phyloP scores from a whole-genome alignment of 768 basidiomycete species.

The Naganishia friedmannii region DNA sequence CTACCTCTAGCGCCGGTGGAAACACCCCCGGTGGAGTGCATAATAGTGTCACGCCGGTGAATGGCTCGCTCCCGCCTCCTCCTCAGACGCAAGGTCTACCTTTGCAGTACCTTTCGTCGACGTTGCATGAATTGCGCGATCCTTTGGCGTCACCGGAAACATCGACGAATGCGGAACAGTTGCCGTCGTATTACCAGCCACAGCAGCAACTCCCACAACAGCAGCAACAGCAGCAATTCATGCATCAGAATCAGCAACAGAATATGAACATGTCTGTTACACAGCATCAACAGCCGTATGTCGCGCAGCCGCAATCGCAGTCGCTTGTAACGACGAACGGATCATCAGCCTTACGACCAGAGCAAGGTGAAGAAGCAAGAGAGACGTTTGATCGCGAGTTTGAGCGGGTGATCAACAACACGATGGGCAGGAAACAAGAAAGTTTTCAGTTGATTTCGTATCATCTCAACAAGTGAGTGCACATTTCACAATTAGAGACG shows the following conservation, averaged over 20 bases:
- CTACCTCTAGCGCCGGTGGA: not conserved
- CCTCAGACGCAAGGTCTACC: not conserved
- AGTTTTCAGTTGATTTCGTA: constrained; percentile 60
- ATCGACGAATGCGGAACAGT: not conserved
- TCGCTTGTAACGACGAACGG: not conserved
- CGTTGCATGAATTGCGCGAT: constrained; percentile 22
- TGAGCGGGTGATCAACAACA: constrained; percentile 4
- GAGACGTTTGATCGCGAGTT: constrained; percentile 29
- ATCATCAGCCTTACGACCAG: not conserved
- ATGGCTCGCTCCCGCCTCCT: no score
- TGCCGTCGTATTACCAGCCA: not conserved
- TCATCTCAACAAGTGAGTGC: constrained; percentile 71
- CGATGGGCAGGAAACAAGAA: constrained; percentile 29
- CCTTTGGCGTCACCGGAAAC: constrained; percentile 20
- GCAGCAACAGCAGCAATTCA: constrained; percentile 9
- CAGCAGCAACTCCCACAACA: constrained; percentile 1
- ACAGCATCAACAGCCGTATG: not conserved
- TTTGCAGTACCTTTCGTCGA: constrained; percentile 17
- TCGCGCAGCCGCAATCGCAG: not conserved
- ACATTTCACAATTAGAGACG: not conserved
- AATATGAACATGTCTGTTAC: not conserved
- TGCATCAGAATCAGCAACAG: constrained; percentile 10
- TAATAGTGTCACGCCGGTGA: not conserved
- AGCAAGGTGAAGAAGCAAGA: constrained; percentile 30
- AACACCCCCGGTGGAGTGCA: constrained; percentile 3